Conservation (phyloP, 805 yeast genomes). For the Candida germanica region DNA sequence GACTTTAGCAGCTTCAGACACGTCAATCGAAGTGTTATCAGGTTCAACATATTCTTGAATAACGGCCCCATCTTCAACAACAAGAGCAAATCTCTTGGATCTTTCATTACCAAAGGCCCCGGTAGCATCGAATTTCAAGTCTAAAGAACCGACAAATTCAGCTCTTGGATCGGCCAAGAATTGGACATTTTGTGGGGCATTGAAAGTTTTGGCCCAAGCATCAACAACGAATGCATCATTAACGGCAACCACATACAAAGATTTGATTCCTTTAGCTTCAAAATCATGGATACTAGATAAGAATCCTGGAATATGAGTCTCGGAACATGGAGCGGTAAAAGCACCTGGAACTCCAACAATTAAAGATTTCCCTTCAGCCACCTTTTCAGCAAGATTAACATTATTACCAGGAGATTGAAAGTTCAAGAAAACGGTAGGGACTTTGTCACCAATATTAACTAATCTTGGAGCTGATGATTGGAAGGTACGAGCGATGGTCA, state of each 20-base stretch:
- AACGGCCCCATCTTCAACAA: constrained; percentile 75
- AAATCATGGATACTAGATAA: constrained; percentile 50
- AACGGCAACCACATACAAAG: constrained; percentile 68
- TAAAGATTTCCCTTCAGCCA: constrained; percentile 31
- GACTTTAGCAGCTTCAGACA: constrained; percentile 46
- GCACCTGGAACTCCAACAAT: constrained; percentile 56
- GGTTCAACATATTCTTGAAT: constrained; percentile 70
- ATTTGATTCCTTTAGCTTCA: constrained; percentile 60
- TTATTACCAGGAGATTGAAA: constrained; percentile 66
- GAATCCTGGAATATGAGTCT: constrained; percentile 73
- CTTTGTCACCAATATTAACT: constrained; percentile 48
- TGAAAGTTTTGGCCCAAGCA: constrained; percentile 63
- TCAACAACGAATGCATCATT: constrained; percentile 84
- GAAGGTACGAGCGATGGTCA: constrained; percentile 5
- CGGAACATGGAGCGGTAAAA: constrained; percentile 76
- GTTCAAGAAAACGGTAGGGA: constrained; percentile 56
- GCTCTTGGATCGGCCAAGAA: constrained; percentile 81
- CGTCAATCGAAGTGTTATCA: constrained; percentile 69
- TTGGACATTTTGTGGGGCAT: constrained; percentile 36
- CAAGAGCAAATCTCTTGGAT: constrained; percentile 70
- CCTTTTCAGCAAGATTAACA: constrained; percentile 52
- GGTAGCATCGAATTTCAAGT: constrained; percentile 70
- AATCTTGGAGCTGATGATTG: constrained; percentile 20
- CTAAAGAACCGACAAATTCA: constrained; percentile 64
- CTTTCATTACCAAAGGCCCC: constrained; percentile 74